phyloP scores from a whole-genome alignment of 768 basidiomycete genomes.

The Rhizopogon vinicolor region DNA sequence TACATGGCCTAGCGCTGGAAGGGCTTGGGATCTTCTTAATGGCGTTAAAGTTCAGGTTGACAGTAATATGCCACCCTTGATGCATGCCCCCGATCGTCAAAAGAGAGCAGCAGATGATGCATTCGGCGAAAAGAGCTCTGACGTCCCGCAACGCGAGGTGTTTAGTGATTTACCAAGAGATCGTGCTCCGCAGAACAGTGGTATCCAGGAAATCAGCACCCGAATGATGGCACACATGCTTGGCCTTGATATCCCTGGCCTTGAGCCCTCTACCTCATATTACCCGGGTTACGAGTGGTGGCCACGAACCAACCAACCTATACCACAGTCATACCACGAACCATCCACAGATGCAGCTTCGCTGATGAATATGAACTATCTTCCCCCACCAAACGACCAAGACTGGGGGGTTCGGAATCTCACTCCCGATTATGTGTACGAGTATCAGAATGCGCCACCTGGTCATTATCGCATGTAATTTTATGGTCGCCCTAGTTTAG shows the following conservation, averaged over 20 bases:
- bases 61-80: slow-evolving; percentile 30
- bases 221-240: slow-evolving; percentile 73
- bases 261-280: slow-evolving; percentile 49
- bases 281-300: slow-evolving; percentile 62
- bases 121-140: slow-evolving; percentile 52
- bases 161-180: slow-evolving; percentile 26
- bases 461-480: slow-evolving; percentile 17
- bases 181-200: slow-evolving; percentile 22
- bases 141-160: slow-evolving; percentile 39
- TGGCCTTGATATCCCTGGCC: slow-evolving; percentile 59
- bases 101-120: slow-evolving; percentile 62
- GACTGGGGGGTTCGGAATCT: slow-evolving; percentile 17
- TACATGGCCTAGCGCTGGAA: slow-evolving; percentile 68
- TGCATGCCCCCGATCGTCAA: slow-evolving; percentile 38
- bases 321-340: slow-evolving; percentile 10
- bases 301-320: slow-evolving; percentile 34
- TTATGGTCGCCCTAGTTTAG: neutral
- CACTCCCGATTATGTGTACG: slow-evolving; percentile 14
- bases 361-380: slow-evolving; percentile 13
- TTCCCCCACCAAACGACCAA: slow-evolving; percentile 6
- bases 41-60: slow-evolving; percentile 58
- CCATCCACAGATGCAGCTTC: slow-evolving; percentile 5
- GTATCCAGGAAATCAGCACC: slow-evolving; percentile 59
- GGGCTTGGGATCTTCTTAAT: slow-evolving; percentile 62
- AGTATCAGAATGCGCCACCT: slow-evolving; percentile 12